phyloP scores from a whole-genome alignment of 2,329 filamentous ascomycete genomes.

The Coniochaeta sp. region DNA sequence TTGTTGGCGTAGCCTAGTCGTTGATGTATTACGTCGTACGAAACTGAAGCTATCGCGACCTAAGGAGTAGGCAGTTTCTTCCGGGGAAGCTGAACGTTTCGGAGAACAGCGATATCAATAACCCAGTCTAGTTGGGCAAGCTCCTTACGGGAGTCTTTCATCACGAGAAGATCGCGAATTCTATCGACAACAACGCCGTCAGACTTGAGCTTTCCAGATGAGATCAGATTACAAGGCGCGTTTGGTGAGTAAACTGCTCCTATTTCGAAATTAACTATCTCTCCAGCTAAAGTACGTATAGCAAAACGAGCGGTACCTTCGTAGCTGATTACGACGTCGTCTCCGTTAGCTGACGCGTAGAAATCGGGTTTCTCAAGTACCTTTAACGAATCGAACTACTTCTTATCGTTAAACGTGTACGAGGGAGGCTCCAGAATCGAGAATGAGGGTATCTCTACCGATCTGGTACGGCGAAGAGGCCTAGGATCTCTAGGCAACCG shows the following conservation, averaged over 20 bases:
- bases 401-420: too few species aligned
- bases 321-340: neutral
- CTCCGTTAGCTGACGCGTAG: neutral
- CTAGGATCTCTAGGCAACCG: too few species aligned
- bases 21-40: neutral
- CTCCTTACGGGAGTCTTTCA: neutral
- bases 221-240: neutral
- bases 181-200: neutral
- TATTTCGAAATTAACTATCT: neutral
- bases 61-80: neutral
- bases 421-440: too few species aligned
- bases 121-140: neutral
- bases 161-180: neutral
- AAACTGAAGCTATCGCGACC: neutral
- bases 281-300: too few species aligned
- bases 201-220: neutral
- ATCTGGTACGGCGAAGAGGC: too few species aligned
- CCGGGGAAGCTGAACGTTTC: neutral
- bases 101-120: neutral
- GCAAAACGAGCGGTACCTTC: neutral
- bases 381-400: too few species aligned
- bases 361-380: too few species aligned
- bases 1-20: neutral
- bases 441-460: too few species aligned
- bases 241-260: neutral